These are phyloP conservation scores for Zarea fungicola DNA, from an alignment of 2,329 filamentous ascomycete species.

Conservation along the genomic window DNA sequence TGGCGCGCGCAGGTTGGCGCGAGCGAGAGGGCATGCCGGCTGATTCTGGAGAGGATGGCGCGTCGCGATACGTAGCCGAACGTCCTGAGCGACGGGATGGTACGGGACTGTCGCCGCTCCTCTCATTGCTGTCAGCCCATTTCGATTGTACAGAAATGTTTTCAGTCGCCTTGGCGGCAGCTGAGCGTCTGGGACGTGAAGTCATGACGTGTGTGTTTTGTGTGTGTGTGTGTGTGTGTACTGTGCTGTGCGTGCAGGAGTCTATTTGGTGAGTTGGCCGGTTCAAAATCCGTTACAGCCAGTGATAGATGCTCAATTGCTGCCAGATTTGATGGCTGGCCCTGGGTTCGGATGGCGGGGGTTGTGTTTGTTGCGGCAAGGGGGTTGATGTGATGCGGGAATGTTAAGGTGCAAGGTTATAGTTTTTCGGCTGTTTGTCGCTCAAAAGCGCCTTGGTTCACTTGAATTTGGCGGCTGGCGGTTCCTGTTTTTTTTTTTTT, in stretches of 20 bases:
- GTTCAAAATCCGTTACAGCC: not conserved
- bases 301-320: not conserved
- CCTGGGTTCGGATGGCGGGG: not conserved
- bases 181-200: slow-evolving; percentile 42
- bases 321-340: not conserved
- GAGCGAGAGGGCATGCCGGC: slow-evolving; percentile 25
- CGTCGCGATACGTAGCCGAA: slow-evolving; percentile 38
- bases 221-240: not conserved
- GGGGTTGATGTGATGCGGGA: slow-evolving; percentile 7
- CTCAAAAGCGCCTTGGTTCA: slow-evolving; percentile 4
- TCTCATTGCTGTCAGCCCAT: slow-evolving; percentile 33
- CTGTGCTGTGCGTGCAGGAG: not conserved
- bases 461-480: slow-evolving; percentile 4
- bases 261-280: not conserved
- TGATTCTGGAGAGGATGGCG: slow-evolving; percentile 43
- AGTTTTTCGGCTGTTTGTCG: slow-evolving; percentile 11
- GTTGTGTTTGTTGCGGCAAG: not conserved
- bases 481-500: slow-evolving; percentile 1
- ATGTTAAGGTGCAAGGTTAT: not conserved
- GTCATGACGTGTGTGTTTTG: slow-evolving; percentile 32
- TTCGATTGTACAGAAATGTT: slow-evolving; percentile 37
- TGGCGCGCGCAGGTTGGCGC: slow-evolving; percentile 41
- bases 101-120: slow-evolving; percentile 38
- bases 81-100: slow-evolving; percentile 48
- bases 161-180: slow-evolving; percentile 37